Conservation (phyloP, 768 basidiomycete genomes). For the Lyophyllum decastes region DNA sequence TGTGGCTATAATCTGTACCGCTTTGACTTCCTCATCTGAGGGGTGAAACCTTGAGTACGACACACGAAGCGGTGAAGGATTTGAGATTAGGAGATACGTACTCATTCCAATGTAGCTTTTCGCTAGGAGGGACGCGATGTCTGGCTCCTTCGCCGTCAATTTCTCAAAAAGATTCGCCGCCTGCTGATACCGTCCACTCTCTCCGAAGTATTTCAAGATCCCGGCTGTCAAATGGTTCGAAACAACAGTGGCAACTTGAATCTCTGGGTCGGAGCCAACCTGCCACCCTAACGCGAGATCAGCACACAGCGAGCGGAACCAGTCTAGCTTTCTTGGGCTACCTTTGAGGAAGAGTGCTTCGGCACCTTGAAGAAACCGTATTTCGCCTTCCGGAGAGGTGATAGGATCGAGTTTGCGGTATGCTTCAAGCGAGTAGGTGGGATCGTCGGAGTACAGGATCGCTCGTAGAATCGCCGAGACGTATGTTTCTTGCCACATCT, state of each 20-base stretch:
- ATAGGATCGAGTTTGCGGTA: slow-evolving; percentile 97
- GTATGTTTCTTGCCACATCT: slow-evolving; percentile 98
- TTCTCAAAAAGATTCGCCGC: slow-evolving; percentile 96
- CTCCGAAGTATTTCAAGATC: slow-evolving; percentile 95
- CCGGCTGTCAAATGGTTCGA: slow-evolving; percentile 96
- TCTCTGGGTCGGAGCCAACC: slow-evolving; percentile 97
- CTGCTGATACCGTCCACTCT: slow-evolving; percentile 82
- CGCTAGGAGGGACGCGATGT: slow-evolving; percentile 86
- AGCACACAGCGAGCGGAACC: background rate
- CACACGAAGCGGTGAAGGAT: background rate
- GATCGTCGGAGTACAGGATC: slow-evolving; percentile 95
- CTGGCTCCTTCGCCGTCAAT: slow-evolving; percentile 80
- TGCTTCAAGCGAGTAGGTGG: slow-evolving; percentile 86
- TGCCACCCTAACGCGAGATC: slow-evolving; percentile 76
- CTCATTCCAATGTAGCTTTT: slow-evolving; percentile 96
- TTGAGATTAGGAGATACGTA: slow-evolving; percentile 51
- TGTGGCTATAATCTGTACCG: slow-evolving; percentile 86
- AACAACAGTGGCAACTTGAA: slow-evolving; percentile 95
- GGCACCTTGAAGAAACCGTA: slow-evolving; percentile 87
- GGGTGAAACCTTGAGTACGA: background rate
- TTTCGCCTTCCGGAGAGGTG: slow-evolving; percentile 83
- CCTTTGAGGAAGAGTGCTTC: slow-evolving; percentile 90
- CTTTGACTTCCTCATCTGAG: slow-evolving; percentile 97
- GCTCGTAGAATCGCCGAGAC: slow-evolving; percentile 89
- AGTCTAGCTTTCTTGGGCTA: background rate